A percentile compares a stretch with the other conserved stretches of the same genome.
Evolutionary conservation across 768 basidiomycete genomes (phyloP).

Genomic region (Filobasidium wieringae): DNA sequence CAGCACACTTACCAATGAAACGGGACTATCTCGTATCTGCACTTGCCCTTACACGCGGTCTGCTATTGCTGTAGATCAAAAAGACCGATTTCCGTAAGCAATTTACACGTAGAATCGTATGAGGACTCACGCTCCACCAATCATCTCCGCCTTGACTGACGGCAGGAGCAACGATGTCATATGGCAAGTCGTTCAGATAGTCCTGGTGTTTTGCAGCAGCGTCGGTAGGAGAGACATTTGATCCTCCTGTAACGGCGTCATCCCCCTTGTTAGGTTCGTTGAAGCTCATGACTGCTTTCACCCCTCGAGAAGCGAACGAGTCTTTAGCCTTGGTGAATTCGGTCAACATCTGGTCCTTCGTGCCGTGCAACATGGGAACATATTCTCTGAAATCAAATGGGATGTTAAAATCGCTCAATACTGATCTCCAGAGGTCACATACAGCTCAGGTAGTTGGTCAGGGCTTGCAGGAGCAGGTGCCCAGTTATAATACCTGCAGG

Average conservation of each 20-base stretch:
- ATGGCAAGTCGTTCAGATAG: neutral
- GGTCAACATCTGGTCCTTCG: neutral
- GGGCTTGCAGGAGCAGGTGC: no score
- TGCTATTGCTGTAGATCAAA: neutral
- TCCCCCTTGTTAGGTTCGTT: neutral
- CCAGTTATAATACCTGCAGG: no score
- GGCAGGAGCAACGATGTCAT: neutral
- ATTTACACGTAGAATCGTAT: neutral
- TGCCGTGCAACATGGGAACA: neutral
- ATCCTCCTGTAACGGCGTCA: neutral
- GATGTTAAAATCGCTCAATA: no score
- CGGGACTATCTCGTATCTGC: neutral
- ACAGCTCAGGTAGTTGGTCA: no score
- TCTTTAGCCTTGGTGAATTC: neutral
- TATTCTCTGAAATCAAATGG: neutral
- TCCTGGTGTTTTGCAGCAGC: neutral
- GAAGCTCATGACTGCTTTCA: neutral
- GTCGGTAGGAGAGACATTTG: neutral
- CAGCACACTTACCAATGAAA: neutral
- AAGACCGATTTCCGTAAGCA: neutral
- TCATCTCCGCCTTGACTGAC: neutral
- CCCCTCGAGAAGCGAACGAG: neutral
- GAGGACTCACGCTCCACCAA: neutral
- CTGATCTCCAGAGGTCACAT: no score
- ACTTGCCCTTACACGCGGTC: neutral